Base-by-base conservation (phyloP, 2,329 filamentous ascomycete genomes). In the Pleoardoris graminearum region DNA sequence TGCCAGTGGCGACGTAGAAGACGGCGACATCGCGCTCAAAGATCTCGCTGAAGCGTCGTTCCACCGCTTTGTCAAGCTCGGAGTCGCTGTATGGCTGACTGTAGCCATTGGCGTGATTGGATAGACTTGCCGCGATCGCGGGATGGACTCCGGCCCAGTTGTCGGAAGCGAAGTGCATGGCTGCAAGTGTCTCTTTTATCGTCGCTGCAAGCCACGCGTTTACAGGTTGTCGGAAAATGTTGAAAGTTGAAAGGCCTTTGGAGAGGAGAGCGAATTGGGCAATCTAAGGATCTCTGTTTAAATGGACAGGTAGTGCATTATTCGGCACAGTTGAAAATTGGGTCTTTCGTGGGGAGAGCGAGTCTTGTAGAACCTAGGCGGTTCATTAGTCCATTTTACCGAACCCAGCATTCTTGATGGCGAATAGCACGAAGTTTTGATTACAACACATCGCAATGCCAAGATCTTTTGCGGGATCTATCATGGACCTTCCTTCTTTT, bases 141-240 rank as follows among this genome's bases (percentile, higher is more conserved):
- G 39, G 39, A n/a, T 43, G 39, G 16, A 22, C 39, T 12, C 39
- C 39, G 23, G 39, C 39, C 39, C 39, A 43, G 22, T 43, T 43
- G 22, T 43, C 39, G 22, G 39, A 43, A 22, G 39, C 39, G 23
- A 43, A 43, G 23, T 43, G 39, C 39, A 43, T 42, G 39, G 21
- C 14, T 2, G 12, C 5, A 12, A 12, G 30, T 32, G 30, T 10
- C 10, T n/a, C n/a, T n/a, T n/a, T n/a, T n/a, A n/a, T n/a, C n/a
- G n/a, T n/a, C n/a, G n/a, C n/a, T n/a, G n/a, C n/a, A n/a, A n/a
- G n/a, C n/a, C n/a, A n/a, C n/a, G n/a, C n/a, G n/a, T n/a, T n/a
- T n/a, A n/a, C n/a, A n/a, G n/a, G n/a, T n/a, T n/a, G n/a, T n/a
- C n/a, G n/a, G 30, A 32, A 32, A 12, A 12, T 10, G 4, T 32